A percentile compares a stretch with the other conserved stretches of the same genome.
phyloP scores from a whole-genome alignment of 371 early-diverging fungal species.

The Umbelopsis sp. region DNA sequence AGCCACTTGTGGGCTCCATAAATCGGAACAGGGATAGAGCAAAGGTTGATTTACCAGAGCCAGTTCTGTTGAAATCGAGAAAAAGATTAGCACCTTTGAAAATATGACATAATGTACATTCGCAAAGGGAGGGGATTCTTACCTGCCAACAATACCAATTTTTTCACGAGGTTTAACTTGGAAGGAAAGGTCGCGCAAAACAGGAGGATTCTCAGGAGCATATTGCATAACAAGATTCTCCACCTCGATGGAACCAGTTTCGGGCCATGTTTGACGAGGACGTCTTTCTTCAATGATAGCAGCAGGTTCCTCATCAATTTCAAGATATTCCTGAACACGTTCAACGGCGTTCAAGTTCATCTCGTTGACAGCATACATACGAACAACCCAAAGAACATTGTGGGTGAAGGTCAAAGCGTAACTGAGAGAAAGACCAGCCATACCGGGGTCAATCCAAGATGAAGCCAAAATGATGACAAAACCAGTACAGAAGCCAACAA shows the following conservation, averaged over 20 bases:
- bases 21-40: slow-evolving; percentile 74
- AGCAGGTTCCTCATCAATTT: slow-evolving; percentile 73
- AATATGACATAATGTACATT: background rate
- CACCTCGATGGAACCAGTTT: slow-evolving; percentile 66
- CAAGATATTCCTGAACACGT: slow-evolving; percentile 77
- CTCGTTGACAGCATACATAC: slow-evolving; percentile 79
- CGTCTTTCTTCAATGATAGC: slow-evolving; percentile 44
- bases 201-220: slow-evolving; percentile 66
- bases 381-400: slow-evolving; percentile 78
- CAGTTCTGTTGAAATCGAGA: background rate
- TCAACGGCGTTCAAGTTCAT: slow-evolving; percentile 88
- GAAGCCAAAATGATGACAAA: slow-evolving; percentile 54
- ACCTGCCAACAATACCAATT: slow-evolving; percentile 64
- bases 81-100: background rate
- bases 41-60: slow-evolving; percentile 69
- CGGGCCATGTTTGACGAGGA: slow-evolving; percentile 75
- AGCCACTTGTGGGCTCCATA: slow-evolving; percentile 65
- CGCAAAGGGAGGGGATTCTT: slow-evolving; percentile 32
- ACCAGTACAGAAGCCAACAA: slow-evolving; percentile 75
- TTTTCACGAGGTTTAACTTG: slow-evolving; percentile 57
- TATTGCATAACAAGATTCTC: slow-evolving; percentile 70
- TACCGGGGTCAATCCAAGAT: slow-evolving; percentile 65
- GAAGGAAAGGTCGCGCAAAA: slow-evolving; percentile 70
- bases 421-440: slow-evolving; percentile 81
- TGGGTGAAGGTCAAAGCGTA: slow-evolving; percentile 72